These are phyloP conservation scores for Seiridium cupressi DNA, from an alignment of 2,329 filamentous ascomycete genomes.

Conservation along the genomic window DNA sequence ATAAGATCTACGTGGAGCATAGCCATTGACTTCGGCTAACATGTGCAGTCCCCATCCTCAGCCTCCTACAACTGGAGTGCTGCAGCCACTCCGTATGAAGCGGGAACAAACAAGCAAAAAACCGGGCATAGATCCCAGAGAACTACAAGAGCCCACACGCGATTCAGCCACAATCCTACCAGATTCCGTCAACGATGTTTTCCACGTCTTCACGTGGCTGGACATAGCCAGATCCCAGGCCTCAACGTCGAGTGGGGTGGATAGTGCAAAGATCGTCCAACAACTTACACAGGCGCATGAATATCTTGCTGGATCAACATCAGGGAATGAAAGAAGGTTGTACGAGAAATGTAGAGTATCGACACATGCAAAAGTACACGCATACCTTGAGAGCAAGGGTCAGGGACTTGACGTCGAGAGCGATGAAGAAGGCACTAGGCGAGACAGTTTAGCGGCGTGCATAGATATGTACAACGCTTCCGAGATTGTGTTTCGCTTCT, in stretches of 20 bases:
- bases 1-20: not conserved
- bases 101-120: not conserved
- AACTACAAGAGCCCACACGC: not conserved
- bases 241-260: not conserved
- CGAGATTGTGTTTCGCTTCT: slow-evolving; percentile 18
- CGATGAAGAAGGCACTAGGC: slow-evolving; percentile 1
- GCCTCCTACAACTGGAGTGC: slow-evolving; percentile 11
- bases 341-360: slow-evolving; percentile 15
- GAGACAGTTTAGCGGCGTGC: slow-evolving; percentile 11
- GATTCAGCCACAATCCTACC: not conserved
- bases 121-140: not conserved
- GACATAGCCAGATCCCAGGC: not conserved
- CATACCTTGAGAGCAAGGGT: slow-evolving; percentile 10
- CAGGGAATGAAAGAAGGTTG: slow-evolving; percentile 12
- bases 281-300: slow-evolving; percentile 13
- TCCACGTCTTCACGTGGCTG: slow-evolving; percentile 19
- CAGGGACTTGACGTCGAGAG: not conserved
- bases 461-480: slow-evolving; percentile 23
- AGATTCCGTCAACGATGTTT: slow-evolving; percentile 5
- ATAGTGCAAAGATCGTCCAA: slow-evolving; percentile 2
- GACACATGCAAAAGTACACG: slow-evolving; percentile 13
- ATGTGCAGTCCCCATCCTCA: slow-evolving; percentile 11
- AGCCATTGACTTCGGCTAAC: not conserved
- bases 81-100: slow-evolving; percentile 5
- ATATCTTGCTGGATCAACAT: slow-evolving; percentile 13